Evolutionary conservation across 768 basidiomycete genomes (phyloP).

Genomic region (Ramaria rubella): DNA sequence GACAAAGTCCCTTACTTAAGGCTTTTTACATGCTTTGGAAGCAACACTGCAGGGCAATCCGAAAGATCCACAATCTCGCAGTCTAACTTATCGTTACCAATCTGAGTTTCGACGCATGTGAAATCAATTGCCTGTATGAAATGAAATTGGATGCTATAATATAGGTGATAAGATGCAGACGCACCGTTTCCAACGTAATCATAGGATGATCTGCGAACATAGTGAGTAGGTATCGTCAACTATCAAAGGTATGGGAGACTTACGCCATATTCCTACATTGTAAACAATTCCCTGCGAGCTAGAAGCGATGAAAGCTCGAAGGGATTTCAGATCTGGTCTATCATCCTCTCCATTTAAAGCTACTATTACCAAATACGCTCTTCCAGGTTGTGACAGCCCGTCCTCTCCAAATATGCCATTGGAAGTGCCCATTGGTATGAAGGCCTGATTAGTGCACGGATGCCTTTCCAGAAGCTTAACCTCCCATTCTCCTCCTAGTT

Average conservation of each 20-base stretch:
- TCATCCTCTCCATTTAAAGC: constrained; percentile 65
- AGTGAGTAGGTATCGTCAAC: background rate
- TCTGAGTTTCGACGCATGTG: constrained; percentile 89
- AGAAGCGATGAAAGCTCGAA: constrained; percentile 78
- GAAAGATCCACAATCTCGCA: constrained; percentile 72
- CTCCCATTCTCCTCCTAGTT: constrained; percentile 42
- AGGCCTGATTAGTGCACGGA: constrained; percentile 83
- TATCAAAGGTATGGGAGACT: constrained; percentile 31
- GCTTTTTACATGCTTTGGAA: constrained; percentile 1
- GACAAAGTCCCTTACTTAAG: background rate
- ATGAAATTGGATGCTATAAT: constrained; percentile 12
- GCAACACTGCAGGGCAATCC: background rate
- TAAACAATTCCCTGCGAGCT: constrained; percentile 84
- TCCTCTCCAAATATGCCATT: constrained; percentile 33
- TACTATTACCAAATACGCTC: constrained; percentile 77
- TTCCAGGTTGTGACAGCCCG: constrained; percentile 41
- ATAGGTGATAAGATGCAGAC: constrained; percentile 14
- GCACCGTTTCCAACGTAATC: constrained; percentile 68
- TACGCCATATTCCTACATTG: constrained; percentile 82
- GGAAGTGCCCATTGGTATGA: constrained; percentile 84
- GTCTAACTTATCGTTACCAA: constrained; percentile 72
- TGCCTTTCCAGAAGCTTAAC: constrained; percentile 85
- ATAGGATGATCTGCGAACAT: constrained; percentile 77
- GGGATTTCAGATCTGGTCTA: constrained; percentile 63
- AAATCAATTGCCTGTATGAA: constrained; percentile 60